A percentile compares a stretch with the other conserved stretches of the same genome.
phyloP scores from a whole-genome alignment of 352 stramenopile genomes.

The Phytophthora litchii region DNA sequence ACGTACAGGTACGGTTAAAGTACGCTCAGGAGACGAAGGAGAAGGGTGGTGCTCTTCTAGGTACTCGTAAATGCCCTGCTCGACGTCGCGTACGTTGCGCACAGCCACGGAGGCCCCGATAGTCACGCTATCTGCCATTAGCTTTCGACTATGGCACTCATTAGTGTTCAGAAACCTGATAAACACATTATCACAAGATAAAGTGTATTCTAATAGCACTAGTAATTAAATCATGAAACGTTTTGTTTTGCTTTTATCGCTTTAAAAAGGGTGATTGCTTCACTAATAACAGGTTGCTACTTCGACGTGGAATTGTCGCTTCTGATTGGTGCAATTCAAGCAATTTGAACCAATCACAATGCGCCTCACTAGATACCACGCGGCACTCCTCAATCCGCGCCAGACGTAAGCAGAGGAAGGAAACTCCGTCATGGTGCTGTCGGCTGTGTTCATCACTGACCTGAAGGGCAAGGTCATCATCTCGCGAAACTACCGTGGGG shows the following conservation, averaged over 20 bases:
- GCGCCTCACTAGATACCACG: slow-evolving; percentile 22
- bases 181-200: slow-evolving; percentile 1
- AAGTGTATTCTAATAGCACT: background rate
- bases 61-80: slow-evolving; percentile 69
- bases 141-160: background rate
- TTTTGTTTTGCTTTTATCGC: no score
- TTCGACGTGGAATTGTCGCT: background rate
- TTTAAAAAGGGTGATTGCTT: background rate
- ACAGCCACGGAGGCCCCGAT: slow-evolving; percentile 35
- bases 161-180: background rate
- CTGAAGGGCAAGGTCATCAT: slow-evolving; percentile 99
- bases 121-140: slow-evolving; percentile 30
- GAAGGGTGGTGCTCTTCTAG: slow-evolving; percentile 49
- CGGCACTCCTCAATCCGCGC: slow-evolving; percentile 25
- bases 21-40: slow-evolving; percentile 1
- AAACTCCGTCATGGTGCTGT: slow-evolving; percentile 93
- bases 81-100: slow-evolving; percentile 53
- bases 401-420: slow-evolving; percentile 5
- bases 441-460: slow-evolving; percentile 99
- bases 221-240: background rate
- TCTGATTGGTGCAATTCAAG: slow-evolving; percentile 7
- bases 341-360: slow-evolving; percentile 14
- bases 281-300: slow-evolving; percentile 4
- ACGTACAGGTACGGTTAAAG: slow-evolving; percentile 36
- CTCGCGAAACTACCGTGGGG: slow-evolving; percentile 98